These are phyloP conservation scores for Aspergillus funiculosus DNA, from an alignment of 495 filamentous ascomycete genomes.

Conservation along the genomic window DNA sequence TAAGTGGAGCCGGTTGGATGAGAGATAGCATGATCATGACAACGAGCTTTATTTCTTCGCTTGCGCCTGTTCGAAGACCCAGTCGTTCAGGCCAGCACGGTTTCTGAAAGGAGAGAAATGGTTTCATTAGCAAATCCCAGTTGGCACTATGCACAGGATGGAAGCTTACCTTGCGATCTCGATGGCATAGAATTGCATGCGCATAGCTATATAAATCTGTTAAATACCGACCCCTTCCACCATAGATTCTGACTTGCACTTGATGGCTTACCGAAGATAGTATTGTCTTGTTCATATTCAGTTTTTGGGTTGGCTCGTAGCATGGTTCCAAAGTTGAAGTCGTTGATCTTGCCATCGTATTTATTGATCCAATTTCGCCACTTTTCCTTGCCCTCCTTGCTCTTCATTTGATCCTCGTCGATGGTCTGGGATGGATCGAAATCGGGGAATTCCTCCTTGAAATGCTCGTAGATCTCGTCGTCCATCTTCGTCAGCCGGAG, in stretches of 20 bases:
- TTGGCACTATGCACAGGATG: background rate
- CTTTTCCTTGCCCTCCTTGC: slow-evolving; percentile 87
- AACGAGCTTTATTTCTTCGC: slow-evolving; percentile 35
- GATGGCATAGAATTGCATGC: slow-evolving; percentile 98
- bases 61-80: slow-evolving; percentile 79
- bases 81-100: slow-evolving; percentile 83
- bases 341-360: slow-evolving; percentile 88
- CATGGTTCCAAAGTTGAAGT: slow-evolving; percentile 98
- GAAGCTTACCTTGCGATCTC: slow-evolving; percentile 75
- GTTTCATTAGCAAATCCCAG: slow-evolving; percentile 11
- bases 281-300: slow-evolving; percentile 84
- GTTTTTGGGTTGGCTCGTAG: slow-evolving; percentile 67
- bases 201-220: slow-evolving; percentile 31
- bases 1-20: background rate
- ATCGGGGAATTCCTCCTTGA: slow-evolving; percentile 82
- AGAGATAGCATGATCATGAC: slow-evolving; percentile 5
- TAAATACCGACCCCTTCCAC: slow-evolving; percentile 13
- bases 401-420: slow-evolving; percentile 95
- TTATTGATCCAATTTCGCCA: slow-evolving; percentile 93
- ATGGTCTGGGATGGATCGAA: slow-evolving; percentile 76
- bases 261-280: slow-evolving; percentile 62
- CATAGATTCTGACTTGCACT: background rate
- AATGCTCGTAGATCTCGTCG: slow-evolving; percentile 86
- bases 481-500: slow-evolving; percentile 89
- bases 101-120: slow-evolving; percentile 50